phyloP scores from a whole-genome alignment of 495 filamentous ascomycete species.

The Xylaria flabelliformis region DNA sequence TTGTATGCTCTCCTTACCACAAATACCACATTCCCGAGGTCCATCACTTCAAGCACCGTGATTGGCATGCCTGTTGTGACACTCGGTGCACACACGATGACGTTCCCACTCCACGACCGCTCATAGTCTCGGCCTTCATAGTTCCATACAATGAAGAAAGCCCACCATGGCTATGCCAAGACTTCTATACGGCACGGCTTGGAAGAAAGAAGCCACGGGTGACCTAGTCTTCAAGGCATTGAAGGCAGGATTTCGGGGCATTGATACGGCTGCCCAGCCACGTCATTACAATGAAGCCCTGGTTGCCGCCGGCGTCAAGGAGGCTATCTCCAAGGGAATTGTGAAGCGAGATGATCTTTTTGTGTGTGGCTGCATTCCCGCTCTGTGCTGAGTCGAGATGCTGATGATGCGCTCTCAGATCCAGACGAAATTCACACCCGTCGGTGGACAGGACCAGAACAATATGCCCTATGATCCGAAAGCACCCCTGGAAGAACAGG shows the following conservation, averaged over 20 bases:
- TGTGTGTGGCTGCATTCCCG: slow-evolving; percentile 48
- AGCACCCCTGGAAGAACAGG: slow-evolving; percentile 61
- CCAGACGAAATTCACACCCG: slow-evolving; percentile 81
- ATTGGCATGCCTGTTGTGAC: neutral
- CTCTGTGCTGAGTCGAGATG: neutral
- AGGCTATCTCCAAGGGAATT: slow-evolving; percentile 62
- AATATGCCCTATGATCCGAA: slow-evolving; percentile 66
- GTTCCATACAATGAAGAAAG: slow-evolving; percentile 24
- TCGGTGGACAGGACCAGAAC: slow-evolving; percentile 62
- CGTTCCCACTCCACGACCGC: neutral
- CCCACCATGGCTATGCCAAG: slow-evolving; percentile 52
- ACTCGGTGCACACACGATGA: neutral
- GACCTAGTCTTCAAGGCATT: slow-evolving; percentile 73
- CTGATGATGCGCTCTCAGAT: slow-evolving; percentile 54
- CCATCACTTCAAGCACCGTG: neutral
- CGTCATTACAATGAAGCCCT: slow-evolving; percentile 77
- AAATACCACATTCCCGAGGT: no score
- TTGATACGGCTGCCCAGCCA: slow-evolving; percentile 83
- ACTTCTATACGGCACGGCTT: slow-evolving; percentile 85
- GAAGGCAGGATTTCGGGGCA: slow-evolving; percentile 70
- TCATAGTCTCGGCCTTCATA: neutral
- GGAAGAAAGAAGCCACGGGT: slow-evolving; percentile 77
- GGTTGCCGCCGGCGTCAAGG: slow-evolving; percentile 69
- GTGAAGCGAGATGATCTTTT: slow-evolving; percentile 67
- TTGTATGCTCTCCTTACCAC: neutral